Evolutionary conservation across 2,329 filamentous ascomycete genomes (phyloP), one percentile per base, ranked within the genome.

Genomic region (Dothideomycetes sp.): DNA sequence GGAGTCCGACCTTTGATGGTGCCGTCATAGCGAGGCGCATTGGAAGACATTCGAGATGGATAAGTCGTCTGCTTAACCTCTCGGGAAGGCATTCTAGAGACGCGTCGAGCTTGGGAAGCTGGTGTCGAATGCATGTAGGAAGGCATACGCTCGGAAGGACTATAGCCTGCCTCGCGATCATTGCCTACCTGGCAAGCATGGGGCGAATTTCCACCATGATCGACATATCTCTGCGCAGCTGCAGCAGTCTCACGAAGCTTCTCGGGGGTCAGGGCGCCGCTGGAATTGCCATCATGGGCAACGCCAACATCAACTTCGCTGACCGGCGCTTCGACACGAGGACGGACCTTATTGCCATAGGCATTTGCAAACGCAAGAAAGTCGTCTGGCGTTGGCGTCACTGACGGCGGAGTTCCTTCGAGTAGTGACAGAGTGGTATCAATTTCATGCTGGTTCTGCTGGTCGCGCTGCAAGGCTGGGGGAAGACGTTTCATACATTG

Each of bases 391-490:
- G 41, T 40, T 5, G 43, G 38, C 4, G 41, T 40, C 5, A 34
- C 31, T 3, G 47, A 42, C 15, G 16, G 31, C 15, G 46, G 38
- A 11, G 43, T 46, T n/a, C 51, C 51, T 41, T 53, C 51, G 4
- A 53, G 42, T 18, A 48, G 37, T 2, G 47, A 50, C 5, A 51
- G 38, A 3, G 51, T 47, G n/a, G 34, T 35, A 9, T 31, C 44
- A 19, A 50, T 45, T 14, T n/a, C n/a, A n/a, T 50, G 40, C 31
- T 40, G 17, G 5, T 37, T 45, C n/a, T 42, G 35, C 9, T 49
- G 42, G 2, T 17, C 19, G 15, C 19, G n/a, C n/a, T n/a, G n/a
- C n/a, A n/a, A n/a, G n/a, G n/a, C n/a, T n/a, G n/a, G n/a, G n/a
- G n/a, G n/a, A n/a, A n/a, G n/a, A n/a, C n/a, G n/a, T n/a, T n/a